Evolutionary conservation across 495 filamentous ascomycete species (phyloP).

Genomic region (Penicillium steckii): DNA sequence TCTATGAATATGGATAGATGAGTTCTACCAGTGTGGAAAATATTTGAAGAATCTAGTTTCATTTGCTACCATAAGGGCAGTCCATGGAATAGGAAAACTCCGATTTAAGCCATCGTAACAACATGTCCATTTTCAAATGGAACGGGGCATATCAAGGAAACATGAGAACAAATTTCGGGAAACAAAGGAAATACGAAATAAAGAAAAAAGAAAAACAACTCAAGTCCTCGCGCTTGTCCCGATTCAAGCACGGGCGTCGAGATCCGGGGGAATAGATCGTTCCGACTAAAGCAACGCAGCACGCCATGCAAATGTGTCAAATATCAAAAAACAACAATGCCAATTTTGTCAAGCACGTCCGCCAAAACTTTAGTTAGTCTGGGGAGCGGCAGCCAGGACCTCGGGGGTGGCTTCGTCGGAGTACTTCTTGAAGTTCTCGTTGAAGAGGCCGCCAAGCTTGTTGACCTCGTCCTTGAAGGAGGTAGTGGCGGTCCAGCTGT

Average conservation of each 20-base stretch:
- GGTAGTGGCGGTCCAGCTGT: slow-evolving; percentile 77
- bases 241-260: slow-evolving; percentile 21
- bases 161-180: slow-evolving; percentile 1
- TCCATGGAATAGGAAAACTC: slow-evolving; percentile 11
- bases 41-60: slow-evolving; percentile 16
- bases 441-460: slow-evolving; percentile 84
- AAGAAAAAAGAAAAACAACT: slow-evolving; percentile 20
- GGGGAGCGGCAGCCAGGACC: slow-evolving; percentile 48
- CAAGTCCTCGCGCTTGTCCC: slow-evolving; percentile 22
- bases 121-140: slow-evolving; percentile 17
- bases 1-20: not conserved
- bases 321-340: slow-evolving; percentile 25
- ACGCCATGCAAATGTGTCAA: slow-evolving; percentile 27
- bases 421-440: slow-evolving; percentile 98
- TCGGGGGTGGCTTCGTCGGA: slow-evolving; percentile 80
- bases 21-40: not conserved
- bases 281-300: slow-evolving; percentile 26
- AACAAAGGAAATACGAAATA: slow-evolving; percentile 4
- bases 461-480: slow-evolving; percentile 83
- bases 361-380: slow-evolving; percentile 17
- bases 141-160: slow-evolving; percentile 1
- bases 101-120: slow-evolving; percentile 18
- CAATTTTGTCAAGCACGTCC: slow-evolving; percentile 16
- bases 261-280: slow-evolving; percentile 21
- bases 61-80: slow-evolving; percentile 20